These are phyloP conservation scores for Amanita muscaria DNA, from an alignment of 768 basidiomycete species.

Conservation along the genomic window DNA sequence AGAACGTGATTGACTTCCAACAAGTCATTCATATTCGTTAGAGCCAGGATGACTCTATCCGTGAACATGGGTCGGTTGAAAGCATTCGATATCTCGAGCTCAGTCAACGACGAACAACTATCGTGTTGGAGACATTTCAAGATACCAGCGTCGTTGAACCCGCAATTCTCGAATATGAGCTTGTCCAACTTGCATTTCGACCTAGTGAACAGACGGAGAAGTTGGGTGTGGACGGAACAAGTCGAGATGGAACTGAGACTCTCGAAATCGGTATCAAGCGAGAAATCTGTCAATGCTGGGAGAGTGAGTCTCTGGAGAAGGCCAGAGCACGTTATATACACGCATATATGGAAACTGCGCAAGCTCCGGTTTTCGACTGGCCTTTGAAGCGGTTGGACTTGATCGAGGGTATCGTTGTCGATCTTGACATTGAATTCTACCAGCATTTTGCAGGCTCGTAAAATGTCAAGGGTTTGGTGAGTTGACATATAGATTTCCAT, in stretches of 20 bases:
- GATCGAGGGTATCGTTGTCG: no score
- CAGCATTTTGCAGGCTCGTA: no score
- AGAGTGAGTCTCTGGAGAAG: not conserved
- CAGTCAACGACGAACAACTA: not conserved
- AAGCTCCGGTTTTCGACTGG: not conserved
- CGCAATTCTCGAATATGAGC: not conserved
- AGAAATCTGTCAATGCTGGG: not conserved
- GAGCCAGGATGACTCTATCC: not conserved
- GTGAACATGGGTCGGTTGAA: not conserved
- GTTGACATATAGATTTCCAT: no score
- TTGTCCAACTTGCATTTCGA: slow-evolving; percentile 5
- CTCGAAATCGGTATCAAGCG: not conserved
- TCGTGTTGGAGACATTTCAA: slow-evolving; percentile 1
- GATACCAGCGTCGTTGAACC: not conserved
- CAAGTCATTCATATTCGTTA: not conserved
- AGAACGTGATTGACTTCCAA: not conserved
- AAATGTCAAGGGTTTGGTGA: no score
- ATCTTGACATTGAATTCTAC: not conserved
- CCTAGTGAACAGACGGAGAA: slow-evolving; percentile 1
- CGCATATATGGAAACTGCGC: not conserved
- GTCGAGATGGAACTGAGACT: not conserved
- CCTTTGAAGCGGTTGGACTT: no score
- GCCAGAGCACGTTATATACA: no score
- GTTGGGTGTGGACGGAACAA: not conserved
- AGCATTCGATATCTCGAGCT: not conserved